A percentile compares a stretch with the other conserved stretches of the same genome.
Evolutionary conservation across 352 stramenopile species (phyloP).

Genomic region (Phytophthora palmivora): DNA sequence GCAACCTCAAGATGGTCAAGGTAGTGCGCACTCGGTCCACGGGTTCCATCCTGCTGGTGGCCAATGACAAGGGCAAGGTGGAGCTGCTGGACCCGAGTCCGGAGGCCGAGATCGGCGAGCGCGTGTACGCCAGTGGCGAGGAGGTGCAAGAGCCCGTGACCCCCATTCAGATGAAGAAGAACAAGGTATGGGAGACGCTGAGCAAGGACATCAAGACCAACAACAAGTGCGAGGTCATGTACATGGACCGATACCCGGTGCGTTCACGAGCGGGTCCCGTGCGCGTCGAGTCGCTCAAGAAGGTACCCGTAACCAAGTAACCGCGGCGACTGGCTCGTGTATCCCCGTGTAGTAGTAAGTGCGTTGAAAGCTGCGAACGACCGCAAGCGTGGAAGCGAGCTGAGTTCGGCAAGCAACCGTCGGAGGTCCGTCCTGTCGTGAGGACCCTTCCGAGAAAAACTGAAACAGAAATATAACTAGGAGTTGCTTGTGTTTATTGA

Average conservation of each 20-base stretch:
- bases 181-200: slow-evolving; percentile 83
- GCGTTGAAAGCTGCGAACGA: slow-evolving; percentile 24
- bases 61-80: slow-evolving; percentile 63
- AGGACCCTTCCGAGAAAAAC: slow-evolving; percentile 5
- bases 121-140: slow-evolving; percentile 76
- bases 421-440: neutral
- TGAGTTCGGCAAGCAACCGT: slow-evolving; percentile 22
- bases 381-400: slow-evolving; percentile 25
- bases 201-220: slow-evolving; percentile 81
- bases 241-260: slow-evolving; percentile 65
- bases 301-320: slow-evolving; percentile 52
- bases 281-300: slow-evolving; percentile 72
- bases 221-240: slow-evolving; percentile 81
- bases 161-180: slow-evolving; percentile 87
- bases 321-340: slow-evolving; percentile 10
- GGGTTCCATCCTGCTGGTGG: slow-evolving; percentile 61
- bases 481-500: slow-evolving; percentile 26
- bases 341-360: slow-evolving; percentile 25
- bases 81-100: slow-evolving; percentile 71
- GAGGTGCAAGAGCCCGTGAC: slow-evolving; percentile 76
- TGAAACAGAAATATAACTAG: slow-evolving; percentile 26
- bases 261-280: slow-evolving; percentile 61
- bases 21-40: slow-evolving; percentile 69
- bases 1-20: slow-evolving; percentile 84
- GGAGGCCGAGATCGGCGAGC: slow-evolving; percentile 73